phyloP scores from a whole-genome alignment of 1,284 basidiomycete genomes.

The Rhodotorula sp. region DNA sequence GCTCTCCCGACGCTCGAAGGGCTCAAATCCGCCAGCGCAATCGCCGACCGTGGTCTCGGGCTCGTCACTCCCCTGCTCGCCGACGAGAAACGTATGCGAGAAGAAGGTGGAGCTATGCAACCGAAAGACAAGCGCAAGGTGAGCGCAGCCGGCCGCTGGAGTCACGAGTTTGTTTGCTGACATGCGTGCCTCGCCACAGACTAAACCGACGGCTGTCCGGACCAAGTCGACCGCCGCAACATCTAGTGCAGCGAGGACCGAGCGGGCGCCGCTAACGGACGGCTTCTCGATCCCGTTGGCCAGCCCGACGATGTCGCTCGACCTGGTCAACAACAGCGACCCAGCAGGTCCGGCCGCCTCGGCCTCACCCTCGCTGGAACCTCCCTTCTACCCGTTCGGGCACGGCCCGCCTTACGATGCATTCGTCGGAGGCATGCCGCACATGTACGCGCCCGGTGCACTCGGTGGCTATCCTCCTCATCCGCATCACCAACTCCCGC shows the following conservation, averaged over 20 bases:
- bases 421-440: background rate
- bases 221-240: background rate
- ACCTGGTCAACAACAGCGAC: slow-evolving; percentile 1
- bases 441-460: background rate
- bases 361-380: background rate
- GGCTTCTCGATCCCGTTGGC: no score
- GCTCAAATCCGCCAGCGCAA: slow-evolving; percentile 26
- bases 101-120: slow-evolving; percentile 13
- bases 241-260: background rate
- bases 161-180: background rate
- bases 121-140: slow-evolving; percentile 24
- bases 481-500: slow-evolving; percentile 4
- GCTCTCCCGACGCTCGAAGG: slow-evolving; percentile 32
- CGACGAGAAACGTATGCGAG: slow-evolving; percentile 33
- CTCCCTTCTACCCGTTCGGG: background rate
- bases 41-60: slow-evolving; percentile 32
- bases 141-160: background rate
- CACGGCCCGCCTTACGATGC: background rate
- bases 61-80: slow-evolving; percentile 33
- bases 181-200: background rate
- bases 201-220: background rate
- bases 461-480: background rate
- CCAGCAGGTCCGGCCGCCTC: background rate
- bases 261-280: background rate
- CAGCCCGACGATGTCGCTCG: background rate